Evolutionary conservation across 1,139 yeast species (phyloP).

Genomic region (Geotrichum carabidarum): DNA sequence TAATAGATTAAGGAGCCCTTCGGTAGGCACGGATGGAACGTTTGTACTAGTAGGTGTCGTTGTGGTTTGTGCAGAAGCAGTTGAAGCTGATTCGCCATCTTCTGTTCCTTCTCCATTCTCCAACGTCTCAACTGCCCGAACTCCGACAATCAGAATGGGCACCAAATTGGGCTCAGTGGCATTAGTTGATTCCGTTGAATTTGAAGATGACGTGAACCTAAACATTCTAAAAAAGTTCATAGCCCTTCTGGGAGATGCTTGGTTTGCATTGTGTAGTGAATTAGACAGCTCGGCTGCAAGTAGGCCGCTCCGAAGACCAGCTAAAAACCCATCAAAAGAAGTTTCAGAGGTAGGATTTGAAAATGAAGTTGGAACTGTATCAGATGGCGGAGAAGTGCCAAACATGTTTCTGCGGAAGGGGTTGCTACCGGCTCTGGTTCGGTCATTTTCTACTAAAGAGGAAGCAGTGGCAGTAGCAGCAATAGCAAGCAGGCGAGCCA

Average conservation of each 20-base stretch:
- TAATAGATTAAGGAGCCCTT: not conserved
- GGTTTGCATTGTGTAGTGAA: constrained; percentile 18
- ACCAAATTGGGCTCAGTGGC: constrained; percentile 32
- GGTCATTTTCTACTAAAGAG: constrained; percentile 36
- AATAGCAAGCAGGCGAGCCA: constrained; percentile 43
- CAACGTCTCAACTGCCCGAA: constrained; percentile 40
- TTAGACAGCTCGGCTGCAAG: constrained; percentile 38
- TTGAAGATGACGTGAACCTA: constrained; percentile 36
- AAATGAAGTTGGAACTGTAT: constrained; percentile 4
- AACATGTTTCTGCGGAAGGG: constrained; percentile 2
- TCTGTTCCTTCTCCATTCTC: not conserved
- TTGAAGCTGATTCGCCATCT: not conserved
- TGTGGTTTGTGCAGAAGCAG: not conserved
- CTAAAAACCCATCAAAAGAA: constrained; percentile 40
- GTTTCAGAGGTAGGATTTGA: constrained; percentile 19
- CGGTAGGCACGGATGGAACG: not conserved
- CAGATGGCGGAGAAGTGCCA: constrained; percentile 2
- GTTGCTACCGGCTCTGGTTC: constrained; percentile 7
- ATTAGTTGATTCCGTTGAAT: not conserved
- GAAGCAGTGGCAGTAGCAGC: constrained; percentile 47
- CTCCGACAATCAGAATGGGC: constrained; percentile 54
- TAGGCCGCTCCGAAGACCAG: constrained; percentile 40
- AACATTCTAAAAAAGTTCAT: constrained; percentile 51
- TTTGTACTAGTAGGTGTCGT: not conserved
- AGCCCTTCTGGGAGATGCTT: constrained; percentile 18